A percentile compares a stretch with the other conserved stretches of the same genome.
Conservation (phyloP, 306 rosid genomes). For the Vigna reflexopilosa region DNA sequence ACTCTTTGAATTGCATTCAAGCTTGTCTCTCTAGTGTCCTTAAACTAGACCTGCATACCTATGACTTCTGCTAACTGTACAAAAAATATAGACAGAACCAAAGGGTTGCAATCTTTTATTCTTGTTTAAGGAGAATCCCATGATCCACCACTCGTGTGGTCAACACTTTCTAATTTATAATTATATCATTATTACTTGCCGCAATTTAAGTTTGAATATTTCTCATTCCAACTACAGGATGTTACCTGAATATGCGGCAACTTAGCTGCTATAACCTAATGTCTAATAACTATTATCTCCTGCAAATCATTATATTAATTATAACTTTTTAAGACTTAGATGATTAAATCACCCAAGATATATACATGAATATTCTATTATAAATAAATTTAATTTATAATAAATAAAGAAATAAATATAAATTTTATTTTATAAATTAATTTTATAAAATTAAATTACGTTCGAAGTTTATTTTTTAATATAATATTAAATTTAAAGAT, state of each 20-base stretch:
- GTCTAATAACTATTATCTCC: slow-evolving; percentile 25
- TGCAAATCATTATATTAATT: background rate
- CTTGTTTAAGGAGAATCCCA: slow-evolving; percentile 39
- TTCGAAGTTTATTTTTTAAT: no score
- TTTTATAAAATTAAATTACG: no score
- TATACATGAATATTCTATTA: no score
- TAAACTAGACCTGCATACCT: slow-evolving; percentile 32
- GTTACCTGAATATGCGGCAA: slow-evolving; percentile 79
- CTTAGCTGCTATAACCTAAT: slow-evolving; percentile 48
- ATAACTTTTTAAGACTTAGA: no score
- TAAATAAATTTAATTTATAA: no score
- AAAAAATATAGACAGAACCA: background rate
- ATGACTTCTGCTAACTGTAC: slow-evolving; percentile 39
- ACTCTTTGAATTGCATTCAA: slow-evolving; percentile 27
- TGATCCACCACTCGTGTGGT: slow-evolving; percentile 68
- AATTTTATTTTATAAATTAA: no score
- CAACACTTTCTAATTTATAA: slow-evolving; percentile 55
- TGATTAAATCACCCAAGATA: no score
- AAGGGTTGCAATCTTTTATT: no score
- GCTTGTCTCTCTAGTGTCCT: slow-evolving; percentile 49
- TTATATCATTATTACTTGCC: slow-evolving; percentile 50
- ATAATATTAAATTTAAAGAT: no score
- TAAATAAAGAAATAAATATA: no score
- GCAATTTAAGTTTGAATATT: slow-evolving; percentile 49
- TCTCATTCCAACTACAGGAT: slow-evolving; percentile 54